Percentiles rank a stretch among this genome's conserved stretches.
These are phyloP conservation scores for Datura wrightii DNA, from an alignment of 257 asterid species.

Conservation along the genomic window DNA sequence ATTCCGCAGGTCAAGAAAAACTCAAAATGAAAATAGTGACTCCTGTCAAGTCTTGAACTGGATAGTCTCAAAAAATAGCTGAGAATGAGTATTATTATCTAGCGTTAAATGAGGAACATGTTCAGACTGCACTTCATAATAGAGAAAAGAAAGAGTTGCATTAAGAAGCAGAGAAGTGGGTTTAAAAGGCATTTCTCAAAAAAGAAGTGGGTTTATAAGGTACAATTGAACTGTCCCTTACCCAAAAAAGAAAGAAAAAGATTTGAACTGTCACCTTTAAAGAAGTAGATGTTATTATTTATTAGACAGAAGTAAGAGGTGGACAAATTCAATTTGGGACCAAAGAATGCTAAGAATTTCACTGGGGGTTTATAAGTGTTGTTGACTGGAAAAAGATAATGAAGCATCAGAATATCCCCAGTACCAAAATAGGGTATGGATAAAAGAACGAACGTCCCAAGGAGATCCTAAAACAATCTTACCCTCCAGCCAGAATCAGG, in stretches of 20 bases:
- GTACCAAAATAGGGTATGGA: neutral
- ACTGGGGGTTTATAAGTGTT: neutral
- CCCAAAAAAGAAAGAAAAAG: neutral
- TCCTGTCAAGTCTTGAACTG: neutral
- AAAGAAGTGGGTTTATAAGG: neutral
- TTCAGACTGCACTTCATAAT: conserved; percentile 23
- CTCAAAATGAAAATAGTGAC: conserved; percentile 15
- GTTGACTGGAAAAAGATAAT: conserved; percentile 16
- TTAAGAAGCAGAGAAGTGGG: neutral
- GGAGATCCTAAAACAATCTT: neutral
- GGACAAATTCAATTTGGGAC: conserved; percentile 10
- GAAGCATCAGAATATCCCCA: neutral
- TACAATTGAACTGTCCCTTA: neutral
- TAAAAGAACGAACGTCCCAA: conserved; percentile 10
- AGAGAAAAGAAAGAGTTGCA: conserved; percentile 25
- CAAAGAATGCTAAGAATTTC: neutral
- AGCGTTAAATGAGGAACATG: conserved; percentile 13
- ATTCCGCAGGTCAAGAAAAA: neutral
- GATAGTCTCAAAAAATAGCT: conserved; percentile 4
- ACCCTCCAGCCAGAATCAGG: conserved; percentile 12
- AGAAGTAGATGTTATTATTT: conserved; percentile 5
- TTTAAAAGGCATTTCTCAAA: neutral
- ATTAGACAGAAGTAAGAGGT: neutral
- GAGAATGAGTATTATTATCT: neutral
- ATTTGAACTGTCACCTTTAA: neutral